Conservation (phyloP, 2,329 filamentous ascomycete species). For the Triangularia setosa region DNA sequence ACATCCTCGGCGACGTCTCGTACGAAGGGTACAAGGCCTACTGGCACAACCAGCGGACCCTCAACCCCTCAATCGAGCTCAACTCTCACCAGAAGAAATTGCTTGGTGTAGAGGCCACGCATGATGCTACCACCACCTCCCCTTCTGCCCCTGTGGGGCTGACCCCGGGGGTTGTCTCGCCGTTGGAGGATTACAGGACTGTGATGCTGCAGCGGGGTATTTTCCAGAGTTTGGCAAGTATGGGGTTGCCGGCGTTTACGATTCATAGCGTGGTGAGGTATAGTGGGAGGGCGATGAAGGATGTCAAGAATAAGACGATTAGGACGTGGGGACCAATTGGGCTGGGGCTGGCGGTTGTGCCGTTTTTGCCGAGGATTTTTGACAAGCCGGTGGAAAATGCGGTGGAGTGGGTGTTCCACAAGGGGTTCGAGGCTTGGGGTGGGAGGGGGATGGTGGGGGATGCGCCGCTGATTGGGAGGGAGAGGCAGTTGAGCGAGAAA, state of each 20-base stretch:
- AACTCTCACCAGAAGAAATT: slow-evolving; percentile 46
- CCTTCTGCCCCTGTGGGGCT: not conserved
- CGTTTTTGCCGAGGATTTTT: slow-evolving; percentile 78
- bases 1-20: slow-evolving; percentile 82
- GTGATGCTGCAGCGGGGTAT: slow-evolving; percentile 88
- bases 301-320: slow-evolving; percentile 68
- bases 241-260: slow-evolving; percentile 90
- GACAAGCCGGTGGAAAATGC: slow-evolving; percentile 90
- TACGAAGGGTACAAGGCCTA: slow-evolving; percentile 97
- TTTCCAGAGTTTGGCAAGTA: slow-evolving; percentile 86
- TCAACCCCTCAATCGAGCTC: slow-evolving; percentile 63
- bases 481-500: slow-evolving; percentile 40
- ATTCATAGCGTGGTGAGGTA: slow-evolving; percentile 93
- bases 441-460: slow-evolving; percentile 55
- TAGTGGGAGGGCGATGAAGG: slow-evolving; percentile 79
- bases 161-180: slow-evolving; percentile 48
- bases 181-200: slow-evolving; percentile 83
- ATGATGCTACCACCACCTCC: not conserved
- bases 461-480: slow-evolving; percentile 51
- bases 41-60: slow-evolving; percentile 71
- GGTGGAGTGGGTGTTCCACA: slow-evolving; percentile 87
- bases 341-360: slow-evolving; percentile 71
- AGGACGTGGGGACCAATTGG: slow-evolving; percentile 90
- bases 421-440: slow-evolving; percentile 69
- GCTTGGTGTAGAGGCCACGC: slow-evolving; percentile 36